Conservation (phyloP, 2,329 filamentous ascomycete genomes). For the Pyricularia pennisetigena region DNA sequence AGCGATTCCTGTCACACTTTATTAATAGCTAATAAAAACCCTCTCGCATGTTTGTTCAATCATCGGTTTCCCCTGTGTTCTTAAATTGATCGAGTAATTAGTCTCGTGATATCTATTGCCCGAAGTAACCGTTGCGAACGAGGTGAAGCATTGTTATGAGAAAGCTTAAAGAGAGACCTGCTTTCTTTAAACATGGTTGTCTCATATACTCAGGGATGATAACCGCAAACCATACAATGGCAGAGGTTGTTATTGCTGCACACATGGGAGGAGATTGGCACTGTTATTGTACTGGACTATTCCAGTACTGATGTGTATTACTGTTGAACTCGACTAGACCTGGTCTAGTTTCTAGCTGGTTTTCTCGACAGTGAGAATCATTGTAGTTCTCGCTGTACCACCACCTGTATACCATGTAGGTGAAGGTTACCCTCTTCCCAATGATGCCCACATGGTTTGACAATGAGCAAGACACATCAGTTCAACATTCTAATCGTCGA, state of each 20-base stretch:
- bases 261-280: not conserved
- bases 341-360: not conserved
- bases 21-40: slow-evolving; percentile 23
- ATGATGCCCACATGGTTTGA: not conserved
- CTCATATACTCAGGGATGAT: no score
- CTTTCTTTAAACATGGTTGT: no score
- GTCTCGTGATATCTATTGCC: not conserved
- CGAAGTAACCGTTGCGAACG: no score
- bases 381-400: not conserved
- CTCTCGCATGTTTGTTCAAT: slow-evolving; percentile 16
- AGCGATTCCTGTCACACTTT: slow-evolving; percentile 10
- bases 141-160: no score
- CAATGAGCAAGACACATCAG: not conserved
- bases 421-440: not conserved
- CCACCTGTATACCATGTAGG: not conserved
- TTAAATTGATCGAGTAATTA: not conserved
- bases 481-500: not conserved
- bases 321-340: not conserved
- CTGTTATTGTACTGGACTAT: no score
- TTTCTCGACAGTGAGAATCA: not conserved
- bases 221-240: not conserved
- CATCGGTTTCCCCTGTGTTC: not conserved
- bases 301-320: not conserved
- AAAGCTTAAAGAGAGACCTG: no score
- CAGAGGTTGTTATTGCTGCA: not conserved